Evolutionary conservation across 1,139 yeast genomes (phyloP), one percentile per base, ranked within the genome.

Genomic region (Magnusiomyces starmeri): DNA sequence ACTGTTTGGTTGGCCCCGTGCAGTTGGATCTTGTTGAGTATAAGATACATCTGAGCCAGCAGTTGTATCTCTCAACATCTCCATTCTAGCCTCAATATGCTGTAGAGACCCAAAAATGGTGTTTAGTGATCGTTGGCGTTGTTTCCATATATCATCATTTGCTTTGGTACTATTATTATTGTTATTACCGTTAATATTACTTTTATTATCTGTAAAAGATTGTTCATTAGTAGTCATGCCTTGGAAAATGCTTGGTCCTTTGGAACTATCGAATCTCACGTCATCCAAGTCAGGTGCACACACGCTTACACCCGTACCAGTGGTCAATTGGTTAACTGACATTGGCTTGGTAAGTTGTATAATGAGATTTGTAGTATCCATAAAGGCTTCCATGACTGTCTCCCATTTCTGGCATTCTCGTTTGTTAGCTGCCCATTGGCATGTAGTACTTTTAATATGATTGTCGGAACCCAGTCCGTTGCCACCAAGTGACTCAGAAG

Each of bases 1-100:
- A 27, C 34, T 27, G n/a, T n/a, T n/a, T n/a, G n/a, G n/a, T n/a
- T n/a, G n/a, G n/a, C n/a, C n/a, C 14, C 34, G 9, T 14, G 14
- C 34, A 9, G 34, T 27, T 14, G 14, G 12, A n/a, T 35, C 16
- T n/a, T 9, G 8, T 20, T n/a, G 18, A 7, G 12, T n/a, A 51
- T 34, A 14, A 24, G 42, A 2, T 24, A 16, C 22, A 52, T 24
- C 14, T 50, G 53, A 12, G n/a, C 34, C 34, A 10, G 37, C 29
- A 41, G 20, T 27, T 16, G 58, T 59, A 25, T 65, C 69, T 2
- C 65, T 60, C 22, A 69, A 50, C 10, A 66, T 55, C 40, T 67
- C 65, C 56, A 70, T 57, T 32, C 70, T 62, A 2, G 72, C 66
- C 34, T 70, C 71, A n/a, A 70, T 54, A 48, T 63, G 67, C 46